Evolutionary conservation across 1,139 yeast species (phyloP).

Genomic region (Scheffersomyces lignicola): DNA sequence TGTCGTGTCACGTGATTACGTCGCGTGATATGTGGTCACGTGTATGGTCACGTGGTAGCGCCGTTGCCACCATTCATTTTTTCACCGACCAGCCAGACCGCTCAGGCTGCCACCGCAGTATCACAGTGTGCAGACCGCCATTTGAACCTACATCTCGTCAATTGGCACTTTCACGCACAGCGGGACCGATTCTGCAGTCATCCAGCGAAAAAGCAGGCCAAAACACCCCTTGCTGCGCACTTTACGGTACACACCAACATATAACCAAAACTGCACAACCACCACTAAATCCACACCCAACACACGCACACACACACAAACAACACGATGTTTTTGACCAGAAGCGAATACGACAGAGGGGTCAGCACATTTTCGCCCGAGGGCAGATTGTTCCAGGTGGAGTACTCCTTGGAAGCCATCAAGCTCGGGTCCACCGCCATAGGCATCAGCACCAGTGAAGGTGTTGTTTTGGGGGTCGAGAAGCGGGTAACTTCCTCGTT

Average conservation of each 20-base stretch:
- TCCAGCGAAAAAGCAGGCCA: neutral
- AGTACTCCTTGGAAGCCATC: conserved; percentile 96
- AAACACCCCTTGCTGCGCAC: too few species aligned
- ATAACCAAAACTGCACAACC: too few species aligned
- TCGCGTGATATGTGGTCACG: too few species aligned
- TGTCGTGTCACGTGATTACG: too few species aligned
- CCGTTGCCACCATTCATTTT: too few species aligned
- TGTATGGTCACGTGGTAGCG: too few species aligned
- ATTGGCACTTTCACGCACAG: too few species aligned
- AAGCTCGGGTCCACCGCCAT: conserved; percentile 97
- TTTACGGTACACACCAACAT: too few species aligned
- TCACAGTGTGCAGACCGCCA: too few species aligned
- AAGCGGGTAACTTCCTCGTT: conserved; percentile 93
- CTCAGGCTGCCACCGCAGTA: too few species aligned
- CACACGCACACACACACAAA: conserved; percentile 1
- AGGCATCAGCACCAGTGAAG: conserved; percentile 95
- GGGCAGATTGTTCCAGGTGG: conserved; percentile 97
- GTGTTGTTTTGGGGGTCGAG: conserved; percentile 95
- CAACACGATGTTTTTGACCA: conserved; percentile 79
- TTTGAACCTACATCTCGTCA: too few species aligned
- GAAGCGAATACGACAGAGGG: conserved; percentile 99
- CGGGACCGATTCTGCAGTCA: neutral
- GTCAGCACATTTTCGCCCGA: conserved; percentile 98
- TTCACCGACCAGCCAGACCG: too few species aligned
- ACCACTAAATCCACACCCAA: conserved; percentile 10